Percentiles rank a stretch among this genome's conserved stretches.
Conservation (phyloP, 495 filamentous ascomycete genomes). For the Aspergillus asperescens region DNA sequence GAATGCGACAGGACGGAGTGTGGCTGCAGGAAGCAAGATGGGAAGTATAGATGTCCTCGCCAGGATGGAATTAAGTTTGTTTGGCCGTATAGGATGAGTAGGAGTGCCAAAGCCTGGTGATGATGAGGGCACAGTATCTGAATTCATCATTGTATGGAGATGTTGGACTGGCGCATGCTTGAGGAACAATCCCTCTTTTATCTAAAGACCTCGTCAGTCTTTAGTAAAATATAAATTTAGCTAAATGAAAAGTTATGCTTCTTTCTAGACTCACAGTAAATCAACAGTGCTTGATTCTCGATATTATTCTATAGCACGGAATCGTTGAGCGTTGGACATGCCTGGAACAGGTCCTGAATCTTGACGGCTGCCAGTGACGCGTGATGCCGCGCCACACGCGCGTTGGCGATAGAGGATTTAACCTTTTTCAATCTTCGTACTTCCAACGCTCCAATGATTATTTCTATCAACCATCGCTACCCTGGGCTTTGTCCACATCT, state of each 20-base stretch:
- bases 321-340: background rate
- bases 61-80: conserved; percentile 39
- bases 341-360: too few species aligned
- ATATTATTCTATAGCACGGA: background rate
- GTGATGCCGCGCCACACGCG: conserved; percentile 14
- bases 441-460: background rate
- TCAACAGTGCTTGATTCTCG: too few species aligned
- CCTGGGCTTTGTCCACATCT: background rate
- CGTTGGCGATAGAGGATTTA: background rate
- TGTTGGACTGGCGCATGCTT: background rate
- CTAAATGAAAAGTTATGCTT: background rate
- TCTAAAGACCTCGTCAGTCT: background rate
- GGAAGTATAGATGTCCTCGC: conserved; percentile 74
- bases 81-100: conserved; percentile 57
- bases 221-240: background rate
- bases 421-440: background rate
- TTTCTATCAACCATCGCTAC: too few species aligned
- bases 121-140: conserved; percentile 70
- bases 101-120: conserved; percentile 87
- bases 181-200: background rate
- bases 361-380: background rate
- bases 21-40: conserved; percentile 79
- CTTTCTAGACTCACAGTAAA: background rate
- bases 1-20: conserved; percentile 86
- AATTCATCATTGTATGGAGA: conserved; percentile 22